A percentile compares a stretch with the other conserved stretches of the same genome.
Evolutionary conservation across 1,284 basidiomycete species (phyloP).

Genomic region (Testicularia cyperi): DNA sequence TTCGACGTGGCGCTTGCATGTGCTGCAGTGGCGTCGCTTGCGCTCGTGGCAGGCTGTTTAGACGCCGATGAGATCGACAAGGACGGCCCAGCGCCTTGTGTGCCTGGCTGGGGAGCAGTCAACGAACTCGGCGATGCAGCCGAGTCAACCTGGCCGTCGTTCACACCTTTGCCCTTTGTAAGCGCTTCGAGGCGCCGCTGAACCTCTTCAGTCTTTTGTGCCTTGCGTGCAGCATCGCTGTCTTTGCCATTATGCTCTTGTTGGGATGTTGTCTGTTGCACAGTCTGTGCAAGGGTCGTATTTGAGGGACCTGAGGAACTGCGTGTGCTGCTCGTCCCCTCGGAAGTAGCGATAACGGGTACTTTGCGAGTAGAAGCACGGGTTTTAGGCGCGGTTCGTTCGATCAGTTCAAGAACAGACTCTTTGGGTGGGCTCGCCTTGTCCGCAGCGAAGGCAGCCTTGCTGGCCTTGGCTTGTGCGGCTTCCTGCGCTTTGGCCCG

Average conservation of each 20-base stretch:
- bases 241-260: no score
- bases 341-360: no score
- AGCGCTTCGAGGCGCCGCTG: conserved; percentile 41
- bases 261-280: no score
- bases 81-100: no score
- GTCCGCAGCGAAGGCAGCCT: conserved; percentile 17
- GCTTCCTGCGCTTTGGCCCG: conserved; percentile 44
- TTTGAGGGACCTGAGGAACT: no score
- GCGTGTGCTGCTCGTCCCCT: no score
- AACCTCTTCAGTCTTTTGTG: conserved; percentile 43
- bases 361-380: no score
- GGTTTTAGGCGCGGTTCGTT: conserved; percentile 40
- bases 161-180: conserved; percentile 21
- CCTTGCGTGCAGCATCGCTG: conserved; percentile 21
- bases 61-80: no score
- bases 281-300: no score
- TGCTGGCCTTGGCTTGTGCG: background rate
- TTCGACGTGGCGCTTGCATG: conserved; percentile 2
- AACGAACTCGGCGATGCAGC: background rate
- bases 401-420: conserved; percentile 47
- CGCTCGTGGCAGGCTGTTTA: no score
- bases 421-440: conserved; percentile 33
- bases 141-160: background rate
- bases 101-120: background rate
- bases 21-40: background rate